Evolutionary conservation across 805 yeast genomes (phyloP), one percentile per base, ranked within the genome.

Genomic region (Pichia pseudocactophila): DNA sequence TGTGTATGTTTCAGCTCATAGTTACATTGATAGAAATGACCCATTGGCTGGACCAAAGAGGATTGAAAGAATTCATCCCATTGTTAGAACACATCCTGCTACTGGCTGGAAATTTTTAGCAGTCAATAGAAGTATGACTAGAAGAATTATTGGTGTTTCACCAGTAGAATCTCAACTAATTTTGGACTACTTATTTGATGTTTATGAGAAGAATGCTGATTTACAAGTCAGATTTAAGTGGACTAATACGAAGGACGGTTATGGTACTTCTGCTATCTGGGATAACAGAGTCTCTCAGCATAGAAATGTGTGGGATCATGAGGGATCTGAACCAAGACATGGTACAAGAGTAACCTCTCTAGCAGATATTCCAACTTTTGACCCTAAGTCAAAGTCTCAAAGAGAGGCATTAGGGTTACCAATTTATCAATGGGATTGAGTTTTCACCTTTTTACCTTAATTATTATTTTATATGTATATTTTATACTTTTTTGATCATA

Each of bases 81-180:
- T 78, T 17, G 70, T 78, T 22, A 69, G 82, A 61, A 74, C 80
- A 27, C 81, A 78, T 51, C 83, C 84, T 9, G 79, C 71, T 12
- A 77, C 83, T 25, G 81, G 80, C 28, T 68, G 76, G 73, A 78
- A 78, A 58, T 63, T 75, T 2, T 60, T 77, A 47, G 76, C 63
- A 48, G 74, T 75, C 30, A 74, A 75, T 57, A 65, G 76, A 37
- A 59, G 65, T 18, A 65, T 68, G 67, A 75, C 80, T 7, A 63
- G 52, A 33, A 63, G 74, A 47, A 76, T 77, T 42, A 67, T 69
- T 12, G 81, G 79, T 0, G 63, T 76, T 41, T 69, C 71, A 43
- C 69, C 69, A 25, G 71, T 61, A 39, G 82, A 77, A 57, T 64
- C 72, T 13, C 69, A 68, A 33, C 52, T 70, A 7, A 66, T 77